These are phyloP conservation scores for Coffea canephora DNA, from an alignment of 257 asterid genomes.

Conservation along the genomic window DNA sequence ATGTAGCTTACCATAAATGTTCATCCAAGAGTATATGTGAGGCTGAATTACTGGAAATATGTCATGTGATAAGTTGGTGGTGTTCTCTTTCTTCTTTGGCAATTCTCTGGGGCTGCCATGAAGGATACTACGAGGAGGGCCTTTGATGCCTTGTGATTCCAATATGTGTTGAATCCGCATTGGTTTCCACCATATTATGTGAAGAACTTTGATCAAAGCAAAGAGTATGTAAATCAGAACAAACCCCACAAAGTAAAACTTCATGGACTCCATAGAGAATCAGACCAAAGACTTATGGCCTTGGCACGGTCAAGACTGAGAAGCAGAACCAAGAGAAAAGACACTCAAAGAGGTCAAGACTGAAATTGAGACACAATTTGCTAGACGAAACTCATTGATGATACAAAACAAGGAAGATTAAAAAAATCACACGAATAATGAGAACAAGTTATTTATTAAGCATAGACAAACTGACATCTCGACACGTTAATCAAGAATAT, in stretches of 20 bases:
- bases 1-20: constrained; percentile 34
- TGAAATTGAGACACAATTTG: background rate
- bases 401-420: no score
- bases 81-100: constrained; percentile 21
- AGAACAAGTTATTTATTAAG: background rate
- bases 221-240: constrained; percentile 1
- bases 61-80: constrained; percentile 42
- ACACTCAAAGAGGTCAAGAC: no score
- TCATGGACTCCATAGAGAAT: background rate
- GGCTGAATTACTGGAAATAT: constrained; percentile 46
- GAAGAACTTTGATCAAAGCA: constrained; percentile 6
- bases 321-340: no score
- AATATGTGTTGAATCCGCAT: constrained; percentile 19
- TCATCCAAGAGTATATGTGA: constrained; percentile 42
- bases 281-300: background rate
- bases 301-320: background rate
- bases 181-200: constrained; percentile 45
- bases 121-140: constrained; percentile 44
- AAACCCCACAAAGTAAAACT: background rate
- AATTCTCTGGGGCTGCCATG: constrained; percentile 46
- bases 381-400: background rate
- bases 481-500: background rate
- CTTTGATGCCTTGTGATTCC: constrained; percentile 42
- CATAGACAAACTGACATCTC: background rate
- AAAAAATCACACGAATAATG: background rate